Evolutionary conservation across 2,329 filamentous ascomycete genomes (phyloP), one percentile per base, ranked within the genome.

Genomic region (Phyllosticta paracitricarpa): DNA sequence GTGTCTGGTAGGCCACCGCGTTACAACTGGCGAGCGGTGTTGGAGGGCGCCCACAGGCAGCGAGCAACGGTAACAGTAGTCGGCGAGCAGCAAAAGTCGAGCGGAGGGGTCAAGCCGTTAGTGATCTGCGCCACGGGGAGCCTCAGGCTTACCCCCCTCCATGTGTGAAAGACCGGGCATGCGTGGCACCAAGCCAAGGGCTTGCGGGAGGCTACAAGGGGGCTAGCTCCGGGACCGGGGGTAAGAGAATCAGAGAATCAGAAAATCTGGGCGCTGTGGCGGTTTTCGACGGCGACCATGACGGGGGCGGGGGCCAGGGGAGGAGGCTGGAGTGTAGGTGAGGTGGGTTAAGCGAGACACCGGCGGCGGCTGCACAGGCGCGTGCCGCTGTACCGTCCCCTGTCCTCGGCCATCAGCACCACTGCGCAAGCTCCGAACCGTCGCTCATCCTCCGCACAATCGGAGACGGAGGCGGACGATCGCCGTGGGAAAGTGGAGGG

Each of bases 341-440:
- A 48, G 33, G 52, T 54, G 19, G 54, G n/a, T 35, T 61, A 61
- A 61, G 59, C 59, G 59, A 61, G 59, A 61, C 59, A 61, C 59
- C 56, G 59, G 59, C 59, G 54, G 59, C 59, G 59, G 59, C 59
- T 61, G 54, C 59, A 61, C 54, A 26, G 30, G 30, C 26, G 59
- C 48, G 40, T 59, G 58, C 58, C 54, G 33, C 53, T 53, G 52
- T 51, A 52, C 57, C 52, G 19, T 55, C 51, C 57, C 26, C 40
- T 48, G 40, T 48, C 40, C 40, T 48, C 14, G 40, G 40, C 14
- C 33, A 12, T 48, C 40, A 48, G 40, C 40, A 48, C 40, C 40
- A 48, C 40, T 48, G 40, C 40, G 40, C 58, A 55, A 52, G 35
- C 58, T 33, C 58, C 35, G 53, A 33, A 40, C 58, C 58, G 53